Percentiles rank a stretch among this genome's conserved stretches.
These are phyloP conservation scores for Citropsis articulata DNA, from an alignment of 345 rosid species.

Conservation along the genomic window DNA sequence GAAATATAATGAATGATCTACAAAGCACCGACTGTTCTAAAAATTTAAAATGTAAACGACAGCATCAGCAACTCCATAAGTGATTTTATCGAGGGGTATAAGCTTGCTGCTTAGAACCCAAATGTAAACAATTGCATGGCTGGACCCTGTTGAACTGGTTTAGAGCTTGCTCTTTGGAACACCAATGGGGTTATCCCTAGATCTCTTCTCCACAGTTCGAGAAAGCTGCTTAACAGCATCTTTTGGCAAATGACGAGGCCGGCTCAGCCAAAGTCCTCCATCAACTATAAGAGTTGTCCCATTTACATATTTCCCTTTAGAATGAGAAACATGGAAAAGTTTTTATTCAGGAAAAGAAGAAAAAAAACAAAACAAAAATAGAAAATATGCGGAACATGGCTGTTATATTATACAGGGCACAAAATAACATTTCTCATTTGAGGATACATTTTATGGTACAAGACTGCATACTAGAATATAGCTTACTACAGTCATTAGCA, in stretches of 20 bases:
- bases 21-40: too few relatives aligned
- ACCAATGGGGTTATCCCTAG: constrained; percentile 37
- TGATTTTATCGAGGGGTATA: neutral
- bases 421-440: neutral
- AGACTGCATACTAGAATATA: neutral
- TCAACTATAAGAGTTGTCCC: constrained; percentile 49
- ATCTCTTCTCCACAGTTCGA: constrained; percentile 43
- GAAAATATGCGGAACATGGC: neutral
- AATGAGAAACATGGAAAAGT: neutral
- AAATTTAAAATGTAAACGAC: neutral
- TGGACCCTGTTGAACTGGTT: neutral
- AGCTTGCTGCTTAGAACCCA: constrained; percentile 22
- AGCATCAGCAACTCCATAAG: neutral
- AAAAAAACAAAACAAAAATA: neutral
- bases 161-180: constrained; percentile 38
- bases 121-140: constrained; percentile 11
- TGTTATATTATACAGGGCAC: too few relatives aligned
- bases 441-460: neutral
- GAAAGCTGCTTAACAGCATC: constrained; percentile 45
- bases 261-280: constrained; percentile 56
- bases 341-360: neutral
- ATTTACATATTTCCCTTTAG: constrained; percentile 46
- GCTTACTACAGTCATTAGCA: neutral
- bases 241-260: constrained; percentile 41
- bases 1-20: too few relatives aligned